Percentiles rank a stretch among this genome's conserved stretches.
Conservation (phyloP, 164 flowering plant genomes). For the Chimonanthus salicifolius region DNA sequence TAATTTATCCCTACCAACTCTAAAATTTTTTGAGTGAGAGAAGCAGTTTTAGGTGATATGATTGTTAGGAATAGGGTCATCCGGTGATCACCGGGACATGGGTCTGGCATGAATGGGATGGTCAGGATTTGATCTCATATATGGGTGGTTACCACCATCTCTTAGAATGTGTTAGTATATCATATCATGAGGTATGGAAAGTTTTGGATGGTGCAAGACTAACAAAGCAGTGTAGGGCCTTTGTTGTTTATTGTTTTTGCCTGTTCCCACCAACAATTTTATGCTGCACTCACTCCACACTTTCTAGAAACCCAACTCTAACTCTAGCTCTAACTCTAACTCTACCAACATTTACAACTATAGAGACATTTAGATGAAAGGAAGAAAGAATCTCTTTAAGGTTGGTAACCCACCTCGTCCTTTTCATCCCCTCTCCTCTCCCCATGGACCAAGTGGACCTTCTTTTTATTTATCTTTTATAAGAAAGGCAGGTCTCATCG, state of each 20-base stretch:
- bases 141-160: too few species aligned
- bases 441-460: conserved; percentile 9
- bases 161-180: too few species aligned
- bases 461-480: not conserved
- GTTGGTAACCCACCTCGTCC: conserved; percentile 2
- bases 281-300: not conserved
- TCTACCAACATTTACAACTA: not conserved
- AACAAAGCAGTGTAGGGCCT: not conserved
- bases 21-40: too few species aligned
- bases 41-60: too few species aligned
- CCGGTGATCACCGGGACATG: too few species aligned
- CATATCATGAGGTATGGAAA: too few species aligned
- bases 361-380: not conserved
- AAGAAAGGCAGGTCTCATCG: not conserved
- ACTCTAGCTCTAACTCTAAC: not conserved
- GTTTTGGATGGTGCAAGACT: not conserved
- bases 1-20: too few species aligned
- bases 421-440: not conserved
- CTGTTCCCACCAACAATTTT: not conserved
- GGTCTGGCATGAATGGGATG: too few species aligned
- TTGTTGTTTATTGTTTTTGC: not conserved
- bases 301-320: not conserved
- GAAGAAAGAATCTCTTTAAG: not conserved
- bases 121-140: too few species aligned
- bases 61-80: too few species aligned